These are phyloP conservation scores for Silene vulgaris DNA, from an alignment of 179 eudicot genomes.

Conservation along the genomic window DNA sequence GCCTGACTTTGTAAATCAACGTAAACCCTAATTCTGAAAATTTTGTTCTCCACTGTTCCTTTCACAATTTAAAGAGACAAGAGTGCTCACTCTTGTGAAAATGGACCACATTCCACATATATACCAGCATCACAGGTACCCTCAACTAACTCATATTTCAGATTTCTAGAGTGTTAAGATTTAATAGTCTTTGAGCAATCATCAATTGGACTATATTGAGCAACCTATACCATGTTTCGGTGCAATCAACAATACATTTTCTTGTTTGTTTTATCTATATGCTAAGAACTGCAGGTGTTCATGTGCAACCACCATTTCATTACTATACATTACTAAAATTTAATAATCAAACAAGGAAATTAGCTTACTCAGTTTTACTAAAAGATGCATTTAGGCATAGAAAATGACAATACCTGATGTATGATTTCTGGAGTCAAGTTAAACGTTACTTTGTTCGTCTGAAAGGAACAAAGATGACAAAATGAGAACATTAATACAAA, in stretches of 20 bases:
- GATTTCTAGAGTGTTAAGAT: background rate
- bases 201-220: constrained; percentile 1
- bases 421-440: constrained; percentile 92
- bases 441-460: constrained; percentile 92
- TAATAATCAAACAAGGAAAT: constrained; percentile 8
- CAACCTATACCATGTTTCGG: background rate
- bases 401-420: constrained; percentile 66
- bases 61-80: background rate
- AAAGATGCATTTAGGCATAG: background rate
- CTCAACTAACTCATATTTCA: background rate
- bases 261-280: background rate
- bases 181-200: background rate
- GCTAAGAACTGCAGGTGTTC: background rate
- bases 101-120: background rate
- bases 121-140: constrained; percentile 1
- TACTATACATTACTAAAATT: background rate
- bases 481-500: constrained; percentile 17
- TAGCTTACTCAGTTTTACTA: background rate
- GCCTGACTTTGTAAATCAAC: background rate
- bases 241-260: background rate
- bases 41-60: background rate
- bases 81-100: background rate
- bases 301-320: background rate
- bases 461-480: constrained; percentile 26
- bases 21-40: background rate